Conservation (phyloP, 192 early-diverging fungal species). For the Backusella westeae region DNA sequence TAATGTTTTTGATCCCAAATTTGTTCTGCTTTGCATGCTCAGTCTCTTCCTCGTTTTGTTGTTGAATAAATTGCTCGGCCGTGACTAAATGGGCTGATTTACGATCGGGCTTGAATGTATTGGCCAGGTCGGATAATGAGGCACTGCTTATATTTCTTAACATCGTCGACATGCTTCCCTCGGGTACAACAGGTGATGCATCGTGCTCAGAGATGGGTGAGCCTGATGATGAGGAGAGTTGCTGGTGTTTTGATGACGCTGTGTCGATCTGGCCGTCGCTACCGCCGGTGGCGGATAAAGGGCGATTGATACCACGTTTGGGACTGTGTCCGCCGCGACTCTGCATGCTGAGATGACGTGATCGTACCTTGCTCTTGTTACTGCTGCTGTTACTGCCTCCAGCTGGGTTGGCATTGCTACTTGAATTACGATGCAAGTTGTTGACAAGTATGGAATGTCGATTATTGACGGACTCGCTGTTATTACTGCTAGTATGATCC, state of each 20-base stretch:
- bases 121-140: background rate
- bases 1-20: conserved; percentile 26
- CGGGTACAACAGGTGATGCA: background rate
- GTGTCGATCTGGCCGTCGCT: conserved; percentile 22
- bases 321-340: conserved; percentile 17
- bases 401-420: background rate
- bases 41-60: background rate
- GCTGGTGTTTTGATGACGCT: background rate
- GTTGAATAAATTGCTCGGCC: background rate
- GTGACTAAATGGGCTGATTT: conserved; percentile 11
- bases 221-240: background rate
- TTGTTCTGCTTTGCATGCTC: background rate
- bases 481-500: background rate
- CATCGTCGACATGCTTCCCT: conserved; percentile 11
- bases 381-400: background rate
- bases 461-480: background rate
- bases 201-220: background rate
- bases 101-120: conserved; percentile 8
- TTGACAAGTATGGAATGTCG: conserved; percentile 22
- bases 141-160: conserved; percentile 6
- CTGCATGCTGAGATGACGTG: conserved; percentile 37
- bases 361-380: conserved; percentile 23
- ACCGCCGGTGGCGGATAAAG: conserved; percentile 17
- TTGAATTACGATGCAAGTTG: background rate
- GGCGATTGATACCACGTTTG: conserved; percentile 11